phyloP scores from a whole-genome alignment of 2,329 filamentous ascomycete genomes.

The Pseudogymnoascus sp. region DNA sequence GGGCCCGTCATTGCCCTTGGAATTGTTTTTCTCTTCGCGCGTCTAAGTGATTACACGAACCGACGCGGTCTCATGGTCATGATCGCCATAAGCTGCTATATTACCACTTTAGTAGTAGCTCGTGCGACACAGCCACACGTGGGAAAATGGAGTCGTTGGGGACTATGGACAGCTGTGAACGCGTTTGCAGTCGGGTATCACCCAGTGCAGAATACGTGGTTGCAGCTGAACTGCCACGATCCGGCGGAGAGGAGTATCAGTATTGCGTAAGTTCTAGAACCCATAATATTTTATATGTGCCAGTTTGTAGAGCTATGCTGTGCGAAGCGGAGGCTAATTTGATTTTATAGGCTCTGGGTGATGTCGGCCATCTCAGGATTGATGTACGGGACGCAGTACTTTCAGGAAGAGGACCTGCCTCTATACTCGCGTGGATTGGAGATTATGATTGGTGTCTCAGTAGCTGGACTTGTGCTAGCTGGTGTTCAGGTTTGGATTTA shows the following conservation, averaged over 20 bases:
- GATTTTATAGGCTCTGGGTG: conserved; percentile 19
- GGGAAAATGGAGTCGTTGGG: conserved; percentile 5
- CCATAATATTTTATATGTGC: too few relatives aligned
- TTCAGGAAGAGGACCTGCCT: conserved; percentile 21
- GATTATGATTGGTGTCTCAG: conserved; percentile 13
- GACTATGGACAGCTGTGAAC: conserved; percentile 18
- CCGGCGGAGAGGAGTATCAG: conserved; percentile 28
- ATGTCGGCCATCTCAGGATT: conserved; percentile 25
- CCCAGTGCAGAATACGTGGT: conserved; percentile 28
- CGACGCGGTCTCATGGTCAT: conserved; percentile 33
- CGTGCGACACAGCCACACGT: conserved; percentile 24
- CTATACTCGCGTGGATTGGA: conserved; percentile 16
- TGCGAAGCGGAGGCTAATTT: background rate
- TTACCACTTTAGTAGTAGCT: conserved; percentile 34
- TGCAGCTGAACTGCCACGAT: conserved; percentile 18
- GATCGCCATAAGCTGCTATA: conserved; percentile 33
- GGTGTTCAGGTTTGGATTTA: conserved; percentile 6
- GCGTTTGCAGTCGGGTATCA: conserved; percentile 24
- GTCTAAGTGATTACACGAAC: conserved; percentile 27
- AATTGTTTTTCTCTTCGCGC: conserved; percentile 17
- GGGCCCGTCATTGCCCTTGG: conserved; percentile 19
- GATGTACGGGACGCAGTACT: conserved; percentile 28
- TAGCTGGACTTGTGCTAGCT: background rate
- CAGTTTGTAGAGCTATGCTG: too few relatives aligned
- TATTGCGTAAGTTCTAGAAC: conserved; percentile 24